Conservation (phyloP, 208 protist species). For the Paratrypanosoma confusum region DNA sequence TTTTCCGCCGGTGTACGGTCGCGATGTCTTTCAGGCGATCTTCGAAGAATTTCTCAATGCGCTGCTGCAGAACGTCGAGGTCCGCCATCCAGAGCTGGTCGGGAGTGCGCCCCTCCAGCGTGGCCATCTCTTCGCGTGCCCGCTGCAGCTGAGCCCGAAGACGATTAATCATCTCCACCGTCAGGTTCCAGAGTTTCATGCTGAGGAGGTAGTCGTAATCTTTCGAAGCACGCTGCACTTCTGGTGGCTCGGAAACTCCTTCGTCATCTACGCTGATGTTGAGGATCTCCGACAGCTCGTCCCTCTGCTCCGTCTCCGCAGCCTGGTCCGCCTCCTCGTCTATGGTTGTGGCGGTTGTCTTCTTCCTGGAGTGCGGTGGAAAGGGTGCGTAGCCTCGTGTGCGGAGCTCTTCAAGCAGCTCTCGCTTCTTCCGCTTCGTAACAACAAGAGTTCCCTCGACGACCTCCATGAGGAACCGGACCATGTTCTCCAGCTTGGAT, state of each 20-base stretch:
- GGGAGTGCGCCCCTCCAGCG: slow-evolving; percentile 58
- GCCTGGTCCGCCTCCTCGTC: slow-evolving; percentile 39
- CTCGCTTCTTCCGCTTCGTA: slow-evolving; percentile 82
- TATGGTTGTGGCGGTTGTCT: slow-evolving; percentile 66
- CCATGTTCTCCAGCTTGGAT: slow-evolving; percentile 95
- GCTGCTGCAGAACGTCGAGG: slow-evolving; percentile 58
- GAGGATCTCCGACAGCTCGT: slow-evolving; percentile 20
- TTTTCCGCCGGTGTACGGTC: slow-evolving; percentile 66
- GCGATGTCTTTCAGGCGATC: slow-evolving; percentile 60
- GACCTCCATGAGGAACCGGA: slow-evolving; percentile 97
- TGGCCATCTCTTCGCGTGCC: slow-evolving; percentile 70
- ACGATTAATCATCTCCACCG: slow-evolving; percentile 91
- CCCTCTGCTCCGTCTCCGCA: slow-evolving; percentile 6
- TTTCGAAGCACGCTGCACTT: slow-evolving; percentile 43
- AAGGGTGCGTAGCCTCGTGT: slow-evolving; percentile 83
- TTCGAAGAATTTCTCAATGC: slow-evolving; percentile 47
- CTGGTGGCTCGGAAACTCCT: slow-evolving; percentile 23
- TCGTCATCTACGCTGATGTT: slow-evolving; percentile 9
- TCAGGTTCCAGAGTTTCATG: slow-evolving; percentile 97
- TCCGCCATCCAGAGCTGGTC: slow-evolving; percentile 85
- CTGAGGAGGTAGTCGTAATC: slow-evolving; percentile 98
- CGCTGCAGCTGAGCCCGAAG: slow-evolving; percentile 76
- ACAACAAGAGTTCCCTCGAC: slow-evolving; percentile 91
- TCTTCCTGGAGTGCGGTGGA: slow-evolving; percentile 74
- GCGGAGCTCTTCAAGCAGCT: slow-evolving; percentile 90